Conservation (phyloP, 1,284 basidiomycete genomes). For the Ustilago shanxiensis region DNA sequence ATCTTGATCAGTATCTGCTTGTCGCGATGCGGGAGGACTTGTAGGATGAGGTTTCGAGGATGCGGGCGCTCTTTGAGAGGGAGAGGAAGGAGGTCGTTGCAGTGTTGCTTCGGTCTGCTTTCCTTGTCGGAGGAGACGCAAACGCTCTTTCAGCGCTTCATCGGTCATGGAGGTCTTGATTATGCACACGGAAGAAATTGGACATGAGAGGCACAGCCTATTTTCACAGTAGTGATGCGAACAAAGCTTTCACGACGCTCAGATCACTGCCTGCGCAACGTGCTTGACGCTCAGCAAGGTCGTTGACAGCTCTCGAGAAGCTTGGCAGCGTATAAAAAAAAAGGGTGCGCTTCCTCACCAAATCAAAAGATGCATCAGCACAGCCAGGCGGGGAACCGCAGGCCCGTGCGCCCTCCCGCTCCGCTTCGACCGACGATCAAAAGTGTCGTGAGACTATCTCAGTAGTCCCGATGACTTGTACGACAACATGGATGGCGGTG, state of each 20-base stretch:
- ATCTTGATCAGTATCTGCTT: slow-evolving; percentile 16
- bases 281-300: not conserved
- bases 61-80: too few species aligned
- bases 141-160: slow-evolving; percentile 37
- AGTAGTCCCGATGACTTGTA: too few species aligned
- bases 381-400: slow-evolving; percentile 1
- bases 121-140: slow-evolving; percentile 35
- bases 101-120: slow-evolving; percentile 7
- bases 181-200: too few species aligned
- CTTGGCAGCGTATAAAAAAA: too few species aligned
- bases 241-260: not conserved
- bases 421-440: not conserved
- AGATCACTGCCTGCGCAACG: not conserved
- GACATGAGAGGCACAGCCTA: too few species aligned
- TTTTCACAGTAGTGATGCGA: too few species aligned
- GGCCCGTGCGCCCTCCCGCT: slow-evolving; percentile 4
- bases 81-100: not conserved
- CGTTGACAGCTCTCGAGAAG: slow-evolving; percentile 13
- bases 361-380: not conserved
- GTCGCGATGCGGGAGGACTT: too few species aligned
- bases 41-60: too few species aligned
- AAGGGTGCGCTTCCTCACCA: not conserved
- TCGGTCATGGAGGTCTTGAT: slow-evolving; percentile 43
- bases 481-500: too few species aligned
- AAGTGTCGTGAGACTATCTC: not conserved